Conservation (phyloP, 495 filamentous ascomycete genomes). For the Talaromyces nanjingensis region DNA sequence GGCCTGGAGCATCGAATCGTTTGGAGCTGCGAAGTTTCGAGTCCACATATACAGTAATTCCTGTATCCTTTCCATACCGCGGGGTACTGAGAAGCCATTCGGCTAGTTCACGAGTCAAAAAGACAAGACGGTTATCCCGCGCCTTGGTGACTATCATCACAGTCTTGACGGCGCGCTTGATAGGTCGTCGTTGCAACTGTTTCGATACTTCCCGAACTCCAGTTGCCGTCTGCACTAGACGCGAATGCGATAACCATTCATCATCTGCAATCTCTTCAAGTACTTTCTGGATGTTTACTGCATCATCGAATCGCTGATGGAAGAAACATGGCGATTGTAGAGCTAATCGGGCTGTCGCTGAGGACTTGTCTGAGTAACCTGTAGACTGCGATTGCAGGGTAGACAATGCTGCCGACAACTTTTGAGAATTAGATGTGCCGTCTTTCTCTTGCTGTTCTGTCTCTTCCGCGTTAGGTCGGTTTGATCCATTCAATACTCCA, state of each 20-base stretch:
- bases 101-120: conserved; percentile 75
- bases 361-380: conserved; percentile 38
- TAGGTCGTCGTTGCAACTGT: conserved; percentile 81
- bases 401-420: conserved; percentile 58
- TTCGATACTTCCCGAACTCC: conserved; percentile 91
- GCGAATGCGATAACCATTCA: conserved; percentile 85
- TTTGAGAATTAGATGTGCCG: conserved; percentile 42
- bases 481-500: conserved; percentile 25
- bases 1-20: conserved; percentile 70
- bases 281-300: conserved; percentile 89
- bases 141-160: conserved; percentile 98
- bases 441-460: conserved; percentile 28
- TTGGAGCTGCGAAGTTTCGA: conserved; percentile 80
- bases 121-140: conserved; percentile 79
- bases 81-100: conserved; percentile 82
- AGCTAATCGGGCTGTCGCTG: conserved; percentile 54
- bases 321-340: conserved; percentile 94
- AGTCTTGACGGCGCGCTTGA: conserved; percentile 78
- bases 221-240: conserved; percentile 88
- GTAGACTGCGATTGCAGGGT: conserved; percentile 42
- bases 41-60: conserved; percentile 91
- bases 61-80: conserved; percentile 69
- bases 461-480: conserved; percentile 25
- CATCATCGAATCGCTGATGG: conserved; percentile 92
- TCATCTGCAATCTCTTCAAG: conserved; percentile 88